Conservation (phyloP, 2,329 filamentous ascomycete species). For the Stemphylium lycopersici region DNA sequence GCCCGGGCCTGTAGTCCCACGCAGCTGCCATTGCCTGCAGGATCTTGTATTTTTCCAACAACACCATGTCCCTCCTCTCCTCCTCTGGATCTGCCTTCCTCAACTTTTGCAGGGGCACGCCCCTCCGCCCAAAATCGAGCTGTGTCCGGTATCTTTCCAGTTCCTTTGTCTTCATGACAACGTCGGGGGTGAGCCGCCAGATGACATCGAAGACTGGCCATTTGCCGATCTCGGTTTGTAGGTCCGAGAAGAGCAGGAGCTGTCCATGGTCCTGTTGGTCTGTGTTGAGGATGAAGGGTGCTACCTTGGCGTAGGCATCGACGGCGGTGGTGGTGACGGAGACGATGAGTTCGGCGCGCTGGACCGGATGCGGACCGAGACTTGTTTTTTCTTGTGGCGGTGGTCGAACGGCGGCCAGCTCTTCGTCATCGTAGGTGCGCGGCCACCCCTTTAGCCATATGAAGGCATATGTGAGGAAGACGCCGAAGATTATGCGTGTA, state of each 20-base stretch:
- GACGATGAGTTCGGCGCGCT: constrained; percentile 53
- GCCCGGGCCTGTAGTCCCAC: constrained; percentile 50
- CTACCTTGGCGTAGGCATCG: constrained; percentile 61
- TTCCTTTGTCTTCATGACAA: constrained; percentile 40
- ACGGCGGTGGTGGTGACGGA: constrained; percentile 64
- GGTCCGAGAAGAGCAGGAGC: constrained; percentile 49
- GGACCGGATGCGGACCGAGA: constrained; percentile 25
- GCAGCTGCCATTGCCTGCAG: constrained; percentile 46
- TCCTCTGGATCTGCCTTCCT: constrained; percentile 23
- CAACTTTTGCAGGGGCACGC: constrained; percentile 36
- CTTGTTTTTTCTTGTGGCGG: constrained; percentile 21
- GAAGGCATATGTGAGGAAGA: constrained; percentile 33
- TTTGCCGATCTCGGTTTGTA: constrained; percentile 41
- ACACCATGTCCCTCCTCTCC: constrained; percentile 25
- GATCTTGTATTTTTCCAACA: constrained; percentile 50
- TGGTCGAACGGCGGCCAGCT: constrained; percentile 30
- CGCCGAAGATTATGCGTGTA: constrained; percentile 27
- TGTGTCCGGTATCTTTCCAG: constrained; percentile 48
- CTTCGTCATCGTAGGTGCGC: constrained; percentile 40
- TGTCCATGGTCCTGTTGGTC: constrained; percentile 41
- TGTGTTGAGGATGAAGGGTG: constrained; percentile 42
- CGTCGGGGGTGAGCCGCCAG: constrained; percentile 32
- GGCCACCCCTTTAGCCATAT: constrained; percentile 44
- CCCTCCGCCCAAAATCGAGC: constrained; percentile 34
- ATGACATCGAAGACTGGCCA: constrained; percentile 49